These are phyloP conservation scores for Samsoniella hepiali DNA, from an alignment of 2,329 filamentous ascomycete species.

Conservation along the genomic window DNA sequence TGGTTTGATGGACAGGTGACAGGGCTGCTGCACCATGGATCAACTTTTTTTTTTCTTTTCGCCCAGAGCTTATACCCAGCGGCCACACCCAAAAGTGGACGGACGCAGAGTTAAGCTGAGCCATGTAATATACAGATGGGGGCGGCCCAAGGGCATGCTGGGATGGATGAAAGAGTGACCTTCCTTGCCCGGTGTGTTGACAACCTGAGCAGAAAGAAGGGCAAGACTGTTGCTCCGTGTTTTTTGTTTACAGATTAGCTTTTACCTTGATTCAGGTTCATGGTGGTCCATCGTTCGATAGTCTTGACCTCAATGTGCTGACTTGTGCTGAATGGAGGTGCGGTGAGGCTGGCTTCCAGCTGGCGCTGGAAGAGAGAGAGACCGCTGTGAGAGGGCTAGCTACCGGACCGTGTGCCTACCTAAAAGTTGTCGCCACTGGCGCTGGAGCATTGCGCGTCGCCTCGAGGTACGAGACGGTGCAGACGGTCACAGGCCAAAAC, in stretches of 20 bases:
- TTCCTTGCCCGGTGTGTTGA: too few species aligned
- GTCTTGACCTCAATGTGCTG: neutral
- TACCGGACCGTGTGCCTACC: too few species aligned
- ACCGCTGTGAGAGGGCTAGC: too few species aligned
- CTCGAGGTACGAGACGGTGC: neutral
- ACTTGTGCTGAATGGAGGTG: neutral
- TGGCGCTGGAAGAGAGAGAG: neutral
- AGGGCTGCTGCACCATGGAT: neutral
- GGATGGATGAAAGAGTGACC: too few species aligned
- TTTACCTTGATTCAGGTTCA: too few species aligned
- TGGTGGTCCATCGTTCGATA: too few species aligned
- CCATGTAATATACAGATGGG: too few species aligned
- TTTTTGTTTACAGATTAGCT: too few species aligned
- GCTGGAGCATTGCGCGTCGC: constrained; percentile 7
- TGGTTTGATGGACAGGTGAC: too few species aligned
- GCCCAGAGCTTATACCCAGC: neutral
- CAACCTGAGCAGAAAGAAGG: neutral
- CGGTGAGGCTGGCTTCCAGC: neutral
- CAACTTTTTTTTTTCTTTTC: too few species aligned
- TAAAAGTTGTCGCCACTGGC: neutral
- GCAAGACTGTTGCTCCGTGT: neutral
- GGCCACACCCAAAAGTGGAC: neutral
- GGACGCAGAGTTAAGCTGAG: neutral
- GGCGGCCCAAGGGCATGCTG: neutral
- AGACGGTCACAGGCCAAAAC: too few species aligned